Evolutionary conservation across 805 yeast species (phyloP), one percentile per base, ranked within the genome.

Genomic region (Yamadazyma akitaensis): DNA sequence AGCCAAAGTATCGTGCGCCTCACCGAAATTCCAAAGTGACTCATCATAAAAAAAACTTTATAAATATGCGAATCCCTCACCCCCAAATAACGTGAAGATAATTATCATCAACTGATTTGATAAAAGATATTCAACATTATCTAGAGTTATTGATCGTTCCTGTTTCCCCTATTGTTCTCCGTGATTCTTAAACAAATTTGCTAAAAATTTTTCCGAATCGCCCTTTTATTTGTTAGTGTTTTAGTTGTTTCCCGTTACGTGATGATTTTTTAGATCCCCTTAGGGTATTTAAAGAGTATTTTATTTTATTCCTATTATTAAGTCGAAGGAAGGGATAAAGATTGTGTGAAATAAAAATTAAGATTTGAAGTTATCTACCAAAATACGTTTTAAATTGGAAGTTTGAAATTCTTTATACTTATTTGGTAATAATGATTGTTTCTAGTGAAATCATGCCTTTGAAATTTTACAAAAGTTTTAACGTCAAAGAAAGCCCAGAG

Each of bases 401-500:
- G 42, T 33, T 18, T 41, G 44, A 42, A 42, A 35, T 42, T 42
- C 44, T 42, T 28, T 18, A 19, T 37, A 38, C 12, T 26, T 26
- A 38, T 26, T 26, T n/a, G 18, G 12, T 26, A 28, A 38, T n/a
- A 14, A 42, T 47, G 46, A 43, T 47, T 14, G 41, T 47, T n/a
- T 28, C 44, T 5, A 40, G 21, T 33, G 48, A 46, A 28, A 39
- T 38, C 21, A 39, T 46, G 44, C 34, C 48, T 17, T 36, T 44
- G n/a, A 39, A 39, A 18, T 39, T 25, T 19, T 26, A 37, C 31
- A 44, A 37, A 30, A 28, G 32, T 33, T 31, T 24, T 13, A 33
- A 28, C 24, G 33, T 38, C 17, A 31, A 44, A 24, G 33, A 24
- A 37, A 28, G 17, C 18, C 14, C 5, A 9, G 38, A 31, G 16